Conservation (phyloP, 345 rosid species). For the Eucalyptus lansdowneana region DNA sequence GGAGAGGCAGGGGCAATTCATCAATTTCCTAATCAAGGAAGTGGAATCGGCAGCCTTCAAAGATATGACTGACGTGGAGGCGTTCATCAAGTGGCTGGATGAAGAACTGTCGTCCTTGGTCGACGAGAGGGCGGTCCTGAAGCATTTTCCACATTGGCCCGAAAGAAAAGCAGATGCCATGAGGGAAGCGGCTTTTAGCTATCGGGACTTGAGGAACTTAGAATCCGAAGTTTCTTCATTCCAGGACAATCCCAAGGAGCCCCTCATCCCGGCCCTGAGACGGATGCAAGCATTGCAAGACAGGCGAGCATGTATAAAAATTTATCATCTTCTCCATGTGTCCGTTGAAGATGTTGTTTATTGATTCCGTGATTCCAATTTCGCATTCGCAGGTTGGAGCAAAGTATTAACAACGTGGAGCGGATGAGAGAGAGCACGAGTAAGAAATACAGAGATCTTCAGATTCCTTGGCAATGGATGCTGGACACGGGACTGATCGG, state of each 20-base stretch:
- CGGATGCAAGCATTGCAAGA: slow-evolving; percentile 77
- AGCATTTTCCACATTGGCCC: slow-evolving; percentile 92
- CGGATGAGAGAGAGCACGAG: slow-evolving; percentile 44
- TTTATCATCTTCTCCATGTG: neutral
- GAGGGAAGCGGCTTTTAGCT: slow-evolving; percentile 82
- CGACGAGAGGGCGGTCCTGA: slow-evolving; percentile 94
- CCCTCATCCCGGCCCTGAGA: slow-evolving; percentile 23
- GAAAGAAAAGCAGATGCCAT: slow-evolving; percentile 79
- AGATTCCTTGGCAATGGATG: slow-evolving; percentile 98
- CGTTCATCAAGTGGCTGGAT: slow-evolving; percentile 80
- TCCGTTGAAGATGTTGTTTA: neutral
- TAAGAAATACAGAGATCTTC: slow-evolving; percentile 69
- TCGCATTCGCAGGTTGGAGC: slow-evolving; percentile 53
- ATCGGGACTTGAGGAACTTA: slow-evolving; percentile 46
- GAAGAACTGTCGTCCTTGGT: slow-evolving; percentile 63
- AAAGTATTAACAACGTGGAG: slow-evolving; percentile 46
- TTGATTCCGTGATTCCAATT: neutral
- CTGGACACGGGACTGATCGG: slow-evolving; percentile 64
- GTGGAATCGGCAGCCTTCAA: slow-evolving; percentile 55
- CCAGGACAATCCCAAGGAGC: slow-evolving; percentile 45
- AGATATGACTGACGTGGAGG: slow-evolving; percentile 63
- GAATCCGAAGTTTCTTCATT: slow-evolving; percentile 53
- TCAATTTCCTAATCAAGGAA: slow-evolving; percentile 50
- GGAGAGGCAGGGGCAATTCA: slow-evolving; percentile 55
- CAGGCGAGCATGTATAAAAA: slow-evolving; percentile 83